These are phyloP conservation scores for Coemansia sp. DNA, from an alignment of 192 early-diverging fungal species.

Conservation along the genomic window DNA sequence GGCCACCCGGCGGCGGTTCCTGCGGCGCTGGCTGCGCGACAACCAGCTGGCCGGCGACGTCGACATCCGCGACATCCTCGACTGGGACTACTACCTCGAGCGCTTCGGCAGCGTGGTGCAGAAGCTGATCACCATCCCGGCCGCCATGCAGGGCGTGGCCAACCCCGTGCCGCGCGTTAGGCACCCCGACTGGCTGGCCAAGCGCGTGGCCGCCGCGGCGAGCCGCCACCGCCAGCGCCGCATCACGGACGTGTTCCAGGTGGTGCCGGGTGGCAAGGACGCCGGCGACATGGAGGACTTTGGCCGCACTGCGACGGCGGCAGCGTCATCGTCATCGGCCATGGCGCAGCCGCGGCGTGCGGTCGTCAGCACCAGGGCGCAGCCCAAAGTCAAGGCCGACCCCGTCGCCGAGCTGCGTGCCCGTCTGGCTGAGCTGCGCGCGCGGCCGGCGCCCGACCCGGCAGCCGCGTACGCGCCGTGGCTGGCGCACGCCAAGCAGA, in stretches of 20 bases:
- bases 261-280: slow-evolving; percentile 38
- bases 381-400: slow-evolving; percentile 18
- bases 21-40: slow-evolving; percentile 94
- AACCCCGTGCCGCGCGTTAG: slow-evolving; percentile 92
- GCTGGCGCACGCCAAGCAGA: slow-evolving; percentile 72
- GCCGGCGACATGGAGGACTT: slow-evolving; percentile 62
- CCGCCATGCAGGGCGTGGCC: slow-evolving; percentile 89
- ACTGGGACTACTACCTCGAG: slow-evolving; percentile 98
- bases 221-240: slow-evolving; percentile 81
- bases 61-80: slow-evolving; percentile 89
- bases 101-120: slow-evolving; percentile 93
- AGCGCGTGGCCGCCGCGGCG: slow-evolving; percentile 69
- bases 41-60: slow-evolving; percentile 59
- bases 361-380: slow-evolving; percentile 15
- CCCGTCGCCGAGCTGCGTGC: slow-evolving; percentile 46
- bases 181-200: slow-evolving; percentile 94
- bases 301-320: slow-evolving; percentile 21
- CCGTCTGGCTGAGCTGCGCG: slow-evolving; percentile 41
- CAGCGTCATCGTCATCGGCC: slow-evolving; percentile 6
- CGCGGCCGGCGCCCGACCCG: slow-evolving; percentile 62
- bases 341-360: slow-evolving; percentile 15
- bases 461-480: slow-evolving; percentile 67
- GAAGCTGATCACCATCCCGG: slow-evolving; percentile 97
- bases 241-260: slow-evolving; percentile 81
- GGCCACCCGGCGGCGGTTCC: slow-evolving; percentile 69